Base-by-base conservation (phyloP, 768 basidiomycete genomes). In the Pisolithus marmoratus region DNA sequence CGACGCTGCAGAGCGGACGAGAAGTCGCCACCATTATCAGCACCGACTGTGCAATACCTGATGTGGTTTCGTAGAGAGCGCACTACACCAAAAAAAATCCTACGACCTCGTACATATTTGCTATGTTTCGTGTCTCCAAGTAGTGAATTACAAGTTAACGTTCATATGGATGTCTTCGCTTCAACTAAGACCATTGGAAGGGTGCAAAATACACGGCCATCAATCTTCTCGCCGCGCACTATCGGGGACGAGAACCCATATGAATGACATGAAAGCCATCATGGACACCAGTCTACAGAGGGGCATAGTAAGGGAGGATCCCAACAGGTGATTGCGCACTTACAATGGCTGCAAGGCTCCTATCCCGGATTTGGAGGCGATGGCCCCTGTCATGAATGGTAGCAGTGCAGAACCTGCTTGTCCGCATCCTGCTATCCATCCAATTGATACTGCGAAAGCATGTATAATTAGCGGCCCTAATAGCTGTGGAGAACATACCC, bases 381-480 rank as follows among this genome's bases (percentile, higher is more conserved):
- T 75, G 2, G 81, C 76, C 22, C 87, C 87, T 1, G 84, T 84
- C 54, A 88, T 74, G 58, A 90, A 88, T 0, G 89, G 87, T 5
- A 90, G 60, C 7, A 85, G 55, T 0, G 87, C 87, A 38, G 82
- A 81, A 17, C 88, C 88, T 3, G 85, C 81, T 60, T 85, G 83
- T 0, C 88, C 87, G 29, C 82, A 76, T 4, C 79, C 81, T 6
- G 82, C 81, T 27, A 84, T 82, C 83, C 82, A 85, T 8, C 83
- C 84, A 34, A 85, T 81, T 11, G 81, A 75, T 22, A 76, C 80
- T 42, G 20, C 8, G 29, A 27, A 9, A 3, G 17, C 4, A n/a
- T 6, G 8, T 37, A 54, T 37, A 56, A 38, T 34, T 6, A 43
- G 8, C n/a, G 38, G 49, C 8, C 22, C 23, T 27, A 8, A 22